Evolutionary conservation across 192 early-diverging fungal species (phyloP).

Genomic region (Oehlia diaphana): DNA sequence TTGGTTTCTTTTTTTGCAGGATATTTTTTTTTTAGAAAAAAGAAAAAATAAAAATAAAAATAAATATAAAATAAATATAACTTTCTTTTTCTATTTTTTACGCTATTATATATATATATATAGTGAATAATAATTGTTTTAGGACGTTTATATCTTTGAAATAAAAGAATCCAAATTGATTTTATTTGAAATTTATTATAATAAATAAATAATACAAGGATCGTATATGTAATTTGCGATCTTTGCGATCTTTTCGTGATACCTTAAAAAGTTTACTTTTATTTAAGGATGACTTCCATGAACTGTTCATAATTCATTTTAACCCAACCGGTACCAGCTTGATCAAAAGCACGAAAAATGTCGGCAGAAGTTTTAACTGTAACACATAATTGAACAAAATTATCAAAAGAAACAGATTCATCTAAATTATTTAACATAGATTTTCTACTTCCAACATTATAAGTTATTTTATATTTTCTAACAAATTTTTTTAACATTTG

Average conservation of each 20-base stretch:
- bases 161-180: too few relatives aligned
- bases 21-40: neutral
- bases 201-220: neutral
- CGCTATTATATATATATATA: neutral
- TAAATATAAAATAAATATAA: neutral
- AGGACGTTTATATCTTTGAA: too few relatives aligned
- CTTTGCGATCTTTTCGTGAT: neutral
- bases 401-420: constrained; percentile 56
- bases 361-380: constrained; percentile 60
- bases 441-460: constrained; percentile 39
- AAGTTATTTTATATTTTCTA: constrained; percentile 71
- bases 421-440: neutral
- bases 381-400: constrained; percentile 65
- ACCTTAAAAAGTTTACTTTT: neutral
- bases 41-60: neutral
- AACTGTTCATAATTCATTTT: constrained; percentile 54
- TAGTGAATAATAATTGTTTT: too few relatives aligned
- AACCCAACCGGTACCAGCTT: constrained; percentile 55
- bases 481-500: constrained; percentile 60
- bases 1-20: neutral
- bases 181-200: too few relatives aligned
- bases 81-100: neutral
- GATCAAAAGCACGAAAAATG: constrained; percentile 53
- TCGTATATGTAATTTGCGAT: neutral
- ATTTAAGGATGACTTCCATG: constrained; percentile 19